Evolutionary conservation across 2,329 filamentous ascomycete species (phyloP).

Genomic region (Incumbomyces delicatus): DNA sequence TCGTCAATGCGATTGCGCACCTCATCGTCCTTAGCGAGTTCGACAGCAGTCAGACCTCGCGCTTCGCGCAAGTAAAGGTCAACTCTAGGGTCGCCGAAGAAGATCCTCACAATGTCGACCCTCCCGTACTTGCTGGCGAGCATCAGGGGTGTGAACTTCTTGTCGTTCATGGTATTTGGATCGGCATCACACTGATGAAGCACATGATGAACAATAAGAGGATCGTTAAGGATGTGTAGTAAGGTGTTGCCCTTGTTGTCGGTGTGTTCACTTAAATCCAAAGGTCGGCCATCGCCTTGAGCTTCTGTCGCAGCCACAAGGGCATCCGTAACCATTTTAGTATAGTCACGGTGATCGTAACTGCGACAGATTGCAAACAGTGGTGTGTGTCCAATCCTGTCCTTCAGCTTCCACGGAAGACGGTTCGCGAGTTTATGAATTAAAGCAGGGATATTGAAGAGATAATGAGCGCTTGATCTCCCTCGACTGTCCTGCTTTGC

Average conservation of each 20-base stretch:
- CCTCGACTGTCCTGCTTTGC: slow-evolving; percentile 71
- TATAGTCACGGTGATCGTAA: slow-evolving; percentile 85
- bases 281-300: slow-evolving; percentile 66
- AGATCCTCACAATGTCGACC: slow-evolving; percentile 78
- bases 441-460: slow-evolving; percentile 80
- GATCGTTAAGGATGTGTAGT: slow-evolving; percentile 88
- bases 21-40: slow-evolving; percentile 95
- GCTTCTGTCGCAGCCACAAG: slow-evolving; percentile 61
- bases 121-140: slow-evolving; percentile 96
- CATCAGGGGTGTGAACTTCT: slow-evolving; percentile 91
- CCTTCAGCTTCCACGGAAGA: slow-evolving; percentile 79
- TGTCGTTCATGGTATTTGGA: slow-evolving; percentile 90
- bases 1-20: slow-evolving; percentile 95
- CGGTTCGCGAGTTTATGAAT: slow-evolving; percentile 67
- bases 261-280: slow-evolving; percentile 87
- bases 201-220: slow-evolving; percentile 63
- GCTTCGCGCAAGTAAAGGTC: slow-evolving; percentile 76
- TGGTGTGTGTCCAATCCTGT: slow-evolving; percentile 97
- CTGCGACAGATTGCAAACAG: slow-evolving; percentile 90
- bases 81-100: slow-evolving; percentile 80
- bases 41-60: slow-evolving; percentile 83
- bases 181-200: slow-evolving; percentile 84
- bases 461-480: slow-evolving; percentile 84
- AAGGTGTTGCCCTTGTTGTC: slow-evolving; percentile 90
- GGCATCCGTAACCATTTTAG: slow-evolving; percentile 74